phyloP scores from a whole-genome alignment of 257 asterid species.

The Fraxinus pennsylvanica region DNA sequence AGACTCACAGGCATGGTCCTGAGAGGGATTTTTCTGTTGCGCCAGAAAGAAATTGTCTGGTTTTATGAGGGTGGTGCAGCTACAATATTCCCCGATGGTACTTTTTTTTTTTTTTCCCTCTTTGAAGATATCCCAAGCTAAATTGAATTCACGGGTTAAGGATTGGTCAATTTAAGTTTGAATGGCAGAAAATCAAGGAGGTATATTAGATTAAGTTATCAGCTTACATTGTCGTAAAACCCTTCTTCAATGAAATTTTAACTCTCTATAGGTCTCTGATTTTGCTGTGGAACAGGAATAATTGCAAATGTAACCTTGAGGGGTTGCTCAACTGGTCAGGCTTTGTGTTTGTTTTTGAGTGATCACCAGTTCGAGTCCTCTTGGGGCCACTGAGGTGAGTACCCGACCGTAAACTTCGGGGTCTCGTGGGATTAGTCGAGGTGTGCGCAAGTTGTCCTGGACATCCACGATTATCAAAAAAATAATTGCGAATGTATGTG shows the following conservation, averaged over 20 bases:
- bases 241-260: neutral
- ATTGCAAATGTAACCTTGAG: too few species aligned
- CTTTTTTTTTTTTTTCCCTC: neutral
- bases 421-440: too few species aligned
- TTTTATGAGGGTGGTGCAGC: slow-evolving; percentile 99
- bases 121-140: neutral
- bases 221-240: neutral
- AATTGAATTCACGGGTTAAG: neutral
- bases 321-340: too few species aligned
- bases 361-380: too few species aligned
- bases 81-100: slow-evolving; percentile 96
- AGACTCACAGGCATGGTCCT: slow-evolving; percentile 73
- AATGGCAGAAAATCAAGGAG: neutral
- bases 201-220: neutral
- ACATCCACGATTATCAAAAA: too few species aligned
- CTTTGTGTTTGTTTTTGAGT: too few species aligned
- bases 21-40: slow-evolving; percentile 88
- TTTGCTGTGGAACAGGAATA: too few species aligned
- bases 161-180: neutral
- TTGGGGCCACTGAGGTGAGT: too few species aligned
- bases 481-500: too few species aligned
- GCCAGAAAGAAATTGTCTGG: slow-evolving; percentile 97
- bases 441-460: too few species aligned
- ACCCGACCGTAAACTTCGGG: too few species aligned
- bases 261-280: neutral